A percentile compares a stretch with the other conserved stretches of the same genome.
Conservation (phyloP, 768 basidiomycete genomes). For the Kwoniella europaea region DNA sequence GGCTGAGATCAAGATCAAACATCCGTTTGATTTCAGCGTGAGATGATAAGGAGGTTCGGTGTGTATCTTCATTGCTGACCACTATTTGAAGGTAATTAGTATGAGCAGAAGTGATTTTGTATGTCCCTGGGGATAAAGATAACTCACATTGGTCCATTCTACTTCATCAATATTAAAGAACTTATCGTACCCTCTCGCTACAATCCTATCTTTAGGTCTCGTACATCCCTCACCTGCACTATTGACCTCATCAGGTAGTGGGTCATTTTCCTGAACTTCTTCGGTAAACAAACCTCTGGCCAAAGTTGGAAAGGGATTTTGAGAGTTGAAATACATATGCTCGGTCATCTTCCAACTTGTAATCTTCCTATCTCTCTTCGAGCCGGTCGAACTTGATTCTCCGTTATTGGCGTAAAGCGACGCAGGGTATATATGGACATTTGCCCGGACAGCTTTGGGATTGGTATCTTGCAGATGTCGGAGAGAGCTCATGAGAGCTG, state of each 20-base stretch:
- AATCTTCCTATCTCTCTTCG: constrained; percentile 58
- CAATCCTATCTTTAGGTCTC: constrained; percentile 63
- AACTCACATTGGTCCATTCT: constrained; percentile 85
- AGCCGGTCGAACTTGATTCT: neutral
- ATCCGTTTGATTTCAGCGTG: constrained; percentile 93
- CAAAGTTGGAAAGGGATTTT: constrained; percentile 91
- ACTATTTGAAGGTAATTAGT: constrained; percentile 61
- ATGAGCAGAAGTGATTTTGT: neutral
- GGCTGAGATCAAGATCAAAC: constrained; percentile 92
- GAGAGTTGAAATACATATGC: constrained; percentile 86
- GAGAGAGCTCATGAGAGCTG: constrained; percentile 35
- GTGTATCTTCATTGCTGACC: constrained; percentile 71
- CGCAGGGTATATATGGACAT: constrained; percentile 49
- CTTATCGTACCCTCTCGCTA: constrained; percentile 94
- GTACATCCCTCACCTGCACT: constrained; percentile 42
- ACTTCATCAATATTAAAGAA: constrained; percentile 98
- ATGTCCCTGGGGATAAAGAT: neutral
- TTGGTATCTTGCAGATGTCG: constrained; percentile 34
- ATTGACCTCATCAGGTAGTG: constrained; percentile 41
- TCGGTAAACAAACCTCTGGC: constrained; percentile 85
- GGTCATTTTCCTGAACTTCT: constrained; percentile 42
- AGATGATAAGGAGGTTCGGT: constrained; percentile 80
- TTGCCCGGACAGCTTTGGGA: constrained; percentile 49
- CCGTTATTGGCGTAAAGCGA: constrained; percentile 34
- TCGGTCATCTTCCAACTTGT: constrained; percentile 98